Percentiles rank a stretch among this genome's conserved stretches.
Conservation (phyloP, 2,329 filamentous ascomycete genomes). For the Cordyceps cateniannulata region DNA sequence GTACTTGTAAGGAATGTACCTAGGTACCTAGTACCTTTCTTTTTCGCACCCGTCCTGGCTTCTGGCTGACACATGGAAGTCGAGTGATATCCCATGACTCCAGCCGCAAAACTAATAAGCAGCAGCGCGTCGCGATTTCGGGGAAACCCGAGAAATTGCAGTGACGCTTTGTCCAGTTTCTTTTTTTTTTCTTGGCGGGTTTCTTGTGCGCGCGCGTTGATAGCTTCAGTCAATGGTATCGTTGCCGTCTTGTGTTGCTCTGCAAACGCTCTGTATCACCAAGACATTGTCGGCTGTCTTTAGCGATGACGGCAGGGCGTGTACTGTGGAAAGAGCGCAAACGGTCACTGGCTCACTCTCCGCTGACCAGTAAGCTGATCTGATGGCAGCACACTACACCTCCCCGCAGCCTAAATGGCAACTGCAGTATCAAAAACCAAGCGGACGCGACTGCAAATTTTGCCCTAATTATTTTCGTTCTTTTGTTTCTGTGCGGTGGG, state of each 20-base stretch:
- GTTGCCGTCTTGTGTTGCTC: background rate
- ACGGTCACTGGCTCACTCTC: background rate
- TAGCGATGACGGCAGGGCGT: background rate
- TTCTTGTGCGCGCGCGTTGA: background rate
- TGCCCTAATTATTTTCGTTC: constrained; percentile 11
- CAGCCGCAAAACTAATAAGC: background rate
- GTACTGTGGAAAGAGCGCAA: background rate
- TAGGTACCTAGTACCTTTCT: too few relatives aligned
- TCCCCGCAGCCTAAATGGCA: background rate
- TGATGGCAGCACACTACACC: constrained; percentile 1
- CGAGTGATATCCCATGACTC: constrained; percentile 6
- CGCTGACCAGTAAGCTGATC: constrained; percentile 8
- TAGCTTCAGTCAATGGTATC: background rate
- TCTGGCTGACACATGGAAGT: constrained; percentile 2
- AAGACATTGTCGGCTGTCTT: too few relatives aligned
- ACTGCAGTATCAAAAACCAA: too few relatives aligned
- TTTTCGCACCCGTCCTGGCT: background rate
- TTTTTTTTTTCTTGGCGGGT: background rate
- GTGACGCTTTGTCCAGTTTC: too few relatives aligned
- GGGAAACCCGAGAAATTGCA: too few relatives aligned
- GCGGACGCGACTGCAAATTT: background rate
- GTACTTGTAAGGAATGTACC: background rate
- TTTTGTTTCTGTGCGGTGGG: background rate
- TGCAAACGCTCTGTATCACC: background rate
- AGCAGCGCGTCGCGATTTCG: background rate